Evolutionary conservation across 2,329 filamentous ascomycete genomes (phyloP).

Genomic region (Neospermospora avenae): DNA sequence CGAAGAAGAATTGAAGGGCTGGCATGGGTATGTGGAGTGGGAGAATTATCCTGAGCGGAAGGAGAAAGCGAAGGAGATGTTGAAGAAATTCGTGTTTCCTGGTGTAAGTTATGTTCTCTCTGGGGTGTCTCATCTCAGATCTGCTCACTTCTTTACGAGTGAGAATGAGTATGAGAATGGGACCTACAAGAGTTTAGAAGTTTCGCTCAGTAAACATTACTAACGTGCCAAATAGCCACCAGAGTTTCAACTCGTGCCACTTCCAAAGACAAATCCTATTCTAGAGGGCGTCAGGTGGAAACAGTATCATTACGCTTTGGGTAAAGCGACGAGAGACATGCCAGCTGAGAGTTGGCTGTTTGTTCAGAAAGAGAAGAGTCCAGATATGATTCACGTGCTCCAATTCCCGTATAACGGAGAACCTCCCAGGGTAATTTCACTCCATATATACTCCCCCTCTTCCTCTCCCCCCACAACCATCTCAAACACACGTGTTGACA

Average conservation of each 20-base stretch:
- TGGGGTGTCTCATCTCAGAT: no score
- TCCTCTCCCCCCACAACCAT: neutral
- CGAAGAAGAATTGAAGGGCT: neutral
- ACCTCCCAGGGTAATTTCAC: conserved; percentile 41
- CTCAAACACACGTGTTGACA: neutral
- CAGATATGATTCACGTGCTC: conserved; percentile 58
- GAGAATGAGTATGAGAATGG: no score
- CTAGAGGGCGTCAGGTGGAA: conserved; percentile 56
- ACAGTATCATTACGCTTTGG: conserved; percentile 44
- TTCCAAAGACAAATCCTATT: conserved; percentile 56
- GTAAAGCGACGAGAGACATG: conserved; percentile 46
- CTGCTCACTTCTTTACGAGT: no score
- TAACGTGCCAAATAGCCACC: conserved; percentile 32
- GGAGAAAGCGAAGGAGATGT: conserved; percentile 7
- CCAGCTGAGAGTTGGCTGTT: conserved; percentile 57
- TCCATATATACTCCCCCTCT: neutral
- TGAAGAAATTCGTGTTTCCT: conserved; percentile 14
- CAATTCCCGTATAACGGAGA: conserved; percentile 65
- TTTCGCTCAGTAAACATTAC: neutral
- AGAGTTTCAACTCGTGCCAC: conserved; percentile 48
- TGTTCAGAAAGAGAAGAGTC: conserved; percentile 54
- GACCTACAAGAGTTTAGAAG: no score
- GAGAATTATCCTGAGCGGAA: conserved; percentile 68
- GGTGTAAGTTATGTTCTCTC: neutral
- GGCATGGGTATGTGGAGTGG: conserved; percentile 58